Percentiles rank a stretch among this genome's conserved stretches.
phyloP scores from a whole-genome alignment of 106 monocot species.

The Gastrodia elata region DNA sequence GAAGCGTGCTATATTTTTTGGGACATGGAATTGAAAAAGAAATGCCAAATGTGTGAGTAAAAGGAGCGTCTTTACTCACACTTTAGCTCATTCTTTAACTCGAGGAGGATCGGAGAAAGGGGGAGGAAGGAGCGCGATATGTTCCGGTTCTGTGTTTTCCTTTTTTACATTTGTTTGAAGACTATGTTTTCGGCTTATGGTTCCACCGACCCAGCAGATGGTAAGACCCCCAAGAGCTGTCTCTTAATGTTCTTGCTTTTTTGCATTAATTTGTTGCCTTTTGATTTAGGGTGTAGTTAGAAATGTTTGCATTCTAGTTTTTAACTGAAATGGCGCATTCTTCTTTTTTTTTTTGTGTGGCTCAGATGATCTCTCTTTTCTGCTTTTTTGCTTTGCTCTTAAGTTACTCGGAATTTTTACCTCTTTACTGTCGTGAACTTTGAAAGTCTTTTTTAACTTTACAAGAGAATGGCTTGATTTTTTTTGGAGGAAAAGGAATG shows the following conservation, averaged over 20 bases:
- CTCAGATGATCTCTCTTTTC: not conserved
- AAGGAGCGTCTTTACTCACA: not conserved
- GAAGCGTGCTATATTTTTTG: not conserved
- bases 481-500: not conserved
- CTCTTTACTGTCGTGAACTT: not conserved
- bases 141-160: not conserved
- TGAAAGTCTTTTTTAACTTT: not conserved
- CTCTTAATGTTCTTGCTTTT: not conserved
- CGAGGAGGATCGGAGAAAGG: not conserved
- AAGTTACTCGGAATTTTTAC: too few species aligned
- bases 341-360: not conserved
- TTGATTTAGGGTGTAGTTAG: not conserved
- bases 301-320: not conserved
- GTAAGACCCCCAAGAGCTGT: not conserved
- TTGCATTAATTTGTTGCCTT: not conserved
- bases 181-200: not conserved
- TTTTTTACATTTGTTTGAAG: not conserved
- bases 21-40: not conserved
- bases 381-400: not conserved
- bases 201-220: slow-evolving; percentile 6
- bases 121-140: not conserved
- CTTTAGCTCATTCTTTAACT: not conserved
- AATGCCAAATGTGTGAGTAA: not conserved
- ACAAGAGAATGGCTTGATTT: not conserved
- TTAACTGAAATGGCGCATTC: not conserved